These are phyloP conservation scores for Akanthomyces muscarius DNA, from an alignment of 2,329 filamentous ascomycete species.

Conservation along the genomic window DNA sequence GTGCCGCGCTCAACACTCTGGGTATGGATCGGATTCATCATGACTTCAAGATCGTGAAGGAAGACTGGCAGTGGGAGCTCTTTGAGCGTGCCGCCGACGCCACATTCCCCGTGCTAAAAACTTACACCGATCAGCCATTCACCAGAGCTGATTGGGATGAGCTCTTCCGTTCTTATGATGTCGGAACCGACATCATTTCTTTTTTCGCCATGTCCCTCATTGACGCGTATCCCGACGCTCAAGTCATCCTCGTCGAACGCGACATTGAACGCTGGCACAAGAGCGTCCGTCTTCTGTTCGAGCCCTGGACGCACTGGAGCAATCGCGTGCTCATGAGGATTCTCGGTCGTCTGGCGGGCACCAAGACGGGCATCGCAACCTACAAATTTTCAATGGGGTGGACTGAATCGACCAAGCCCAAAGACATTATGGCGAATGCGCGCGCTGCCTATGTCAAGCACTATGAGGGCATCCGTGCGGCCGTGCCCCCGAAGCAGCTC, in stretches of 20 bases:
- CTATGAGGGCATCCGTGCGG: conserved; percentile 24
- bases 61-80: not conserved
- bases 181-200: conserved; percentile 25
- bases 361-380: conserved; percentile 3
- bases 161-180: conserved; percentile 26
- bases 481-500: conserved; percentile 24
- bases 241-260: conserved; percentile 27
- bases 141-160: conserved; percentile 23
- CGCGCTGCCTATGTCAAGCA: conserved; percentile 26
- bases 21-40: conserved; percentile 19
- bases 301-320: conserved; percentile 17
- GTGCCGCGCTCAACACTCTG: conserved; percentile 14
- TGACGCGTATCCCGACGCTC: conserved; percentile 28
- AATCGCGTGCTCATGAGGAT: not conserved
- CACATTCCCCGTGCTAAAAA: conserved; percentile 19
- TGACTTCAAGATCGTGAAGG: not conserved
- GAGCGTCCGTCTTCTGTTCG: conserved; percentile 23
- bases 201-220: conserved; percentile 25
- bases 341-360: not conserved
- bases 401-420: conserved; percentile 12
- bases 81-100: not conserved
- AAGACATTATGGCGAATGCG: conserved; percentile 16
- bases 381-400: conserved; percentile 18
- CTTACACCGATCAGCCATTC: conserved; percentile 22
- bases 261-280: conserved; percentile 24